These are phyloP conservation scores for Domatiomyces globalis DNA, from an alignment of 2,329 filamentous ascomycete species.

Conservation along the genomic window DNA sequence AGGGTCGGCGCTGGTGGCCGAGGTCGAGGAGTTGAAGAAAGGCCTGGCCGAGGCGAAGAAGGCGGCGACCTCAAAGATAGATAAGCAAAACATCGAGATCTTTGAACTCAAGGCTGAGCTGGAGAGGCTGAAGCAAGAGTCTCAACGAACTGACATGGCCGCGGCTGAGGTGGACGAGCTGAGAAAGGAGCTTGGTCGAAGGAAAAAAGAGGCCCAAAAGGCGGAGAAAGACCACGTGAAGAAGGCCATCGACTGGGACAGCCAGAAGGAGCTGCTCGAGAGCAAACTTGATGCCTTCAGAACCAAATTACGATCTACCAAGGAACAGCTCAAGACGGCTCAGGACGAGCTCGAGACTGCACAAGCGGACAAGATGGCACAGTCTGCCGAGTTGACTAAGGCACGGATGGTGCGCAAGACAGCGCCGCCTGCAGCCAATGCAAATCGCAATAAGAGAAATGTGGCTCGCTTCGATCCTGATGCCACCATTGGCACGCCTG, in stretches of 20 bases:
- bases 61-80: constrained; percentile 30
- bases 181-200: constrained; percentile 36
- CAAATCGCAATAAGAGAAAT: constrained; percentile 28
- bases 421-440: neutral
- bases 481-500: constrained; percentile 38
- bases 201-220: constrained; percentile 35
- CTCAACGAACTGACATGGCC: constrained; percentile 1
- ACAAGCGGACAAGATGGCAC: constrained; percentile 24
- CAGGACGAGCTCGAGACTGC: constrained; percentile 36
- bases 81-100: constrained; percentile 24
- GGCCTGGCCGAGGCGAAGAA: constrained; percentile 36
- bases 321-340: constrained; percentile 57
- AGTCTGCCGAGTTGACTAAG: constrained; percentile 18
- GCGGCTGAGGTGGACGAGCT: constrained; percentile 32
- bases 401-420: constrained; percentile 11
- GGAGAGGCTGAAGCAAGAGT: neutral
- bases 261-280: constrained; percentile 51
- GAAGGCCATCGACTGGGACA: constrained; percentile 46
- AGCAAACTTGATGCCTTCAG: constrained; percentile 56
- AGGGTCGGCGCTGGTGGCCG: constrained; percentile 26
- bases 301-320: constrained; percentile 53
- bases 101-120: constrained; percentile 1
- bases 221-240: constrained; percentile 40
- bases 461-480: constrained; percentile 31
- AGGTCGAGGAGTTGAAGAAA: constrained; percentile 34